Percentiles rank a stretch among this genome's conserved stretches.
These are phyloP conservation scores for Trichosporon coremiiforme DNA, from an alignment of 1,284 basidiomycete genomes.

Conservation along the genomic window DNA sequence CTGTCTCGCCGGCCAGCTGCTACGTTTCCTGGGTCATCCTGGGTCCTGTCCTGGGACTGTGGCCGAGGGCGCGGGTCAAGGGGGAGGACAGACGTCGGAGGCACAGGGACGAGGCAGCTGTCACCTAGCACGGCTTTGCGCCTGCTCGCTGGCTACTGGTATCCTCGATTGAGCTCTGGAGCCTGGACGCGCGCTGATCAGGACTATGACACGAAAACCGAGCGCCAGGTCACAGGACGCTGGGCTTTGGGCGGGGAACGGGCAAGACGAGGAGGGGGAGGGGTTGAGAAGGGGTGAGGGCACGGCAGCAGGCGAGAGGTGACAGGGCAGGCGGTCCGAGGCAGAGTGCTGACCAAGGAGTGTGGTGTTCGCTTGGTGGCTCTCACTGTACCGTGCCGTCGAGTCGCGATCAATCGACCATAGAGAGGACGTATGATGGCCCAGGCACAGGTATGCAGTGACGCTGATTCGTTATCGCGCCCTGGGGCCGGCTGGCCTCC, in stretches of 20 bases:
- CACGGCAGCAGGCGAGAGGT: not conserved
- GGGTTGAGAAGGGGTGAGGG: too few relatives aligned
- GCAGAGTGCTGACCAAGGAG: not conserved
- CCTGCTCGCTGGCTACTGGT: not conserved
- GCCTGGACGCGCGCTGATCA: not conserved
- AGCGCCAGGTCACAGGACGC: not conserved
- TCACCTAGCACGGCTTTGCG: constrained; percentile 8
- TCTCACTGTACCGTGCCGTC: not conserved
- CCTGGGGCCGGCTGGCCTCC: not conserved
- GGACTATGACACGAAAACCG: not conserved
- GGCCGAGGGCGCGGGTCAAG: not conserved
- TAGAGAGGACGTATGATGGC: not conserved
- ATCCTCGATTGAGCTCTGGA: not conserved
- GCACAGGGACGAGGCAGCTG: constrained; percentile 4
- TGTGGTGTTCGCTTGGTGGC: not conserved
- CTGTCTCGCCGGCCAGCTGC: not conserved
- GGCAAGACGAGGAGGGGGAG: not conserved
- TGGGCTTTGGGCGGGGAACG: not conserved
- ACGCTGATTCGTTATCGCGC: constrained; percentile 13
- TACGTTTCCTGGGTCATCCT: not conserved
- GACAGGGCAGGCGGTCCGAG: not conserved
- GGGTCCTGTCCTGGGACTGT: not conserved
- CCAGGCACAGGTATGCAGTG: not conserved
- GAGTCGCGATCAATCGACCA: constrained; percentile 1
- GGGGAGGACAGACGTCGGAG: not conserved